Conservation (phyloP, 108 stramenopile genomes). For the Cyclotella cryptica region DNA sequence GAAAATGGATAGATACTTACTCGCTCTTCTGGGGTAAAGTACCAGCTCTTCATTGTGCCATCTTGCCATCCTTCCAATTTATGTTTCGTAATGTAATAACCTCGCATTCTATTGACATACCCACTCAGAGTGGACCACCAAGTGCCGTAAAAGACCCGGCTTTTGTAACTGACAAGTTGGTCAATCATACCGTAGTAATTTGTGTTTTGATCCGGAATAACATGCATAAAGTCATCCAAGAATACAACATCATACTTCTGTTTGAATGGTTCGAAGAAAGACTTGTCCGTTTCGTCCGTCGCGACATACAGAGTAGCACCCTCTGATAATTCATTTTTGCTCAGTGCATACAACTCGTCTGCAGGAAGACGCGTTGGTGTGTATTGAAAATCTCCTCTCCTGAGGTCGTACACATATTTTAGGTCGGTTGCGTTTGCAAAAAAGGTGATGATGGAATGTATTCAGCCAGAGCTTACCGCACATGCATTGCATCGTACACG, state of each 20-base stretch:
- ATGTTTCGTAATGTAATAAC: conserved; percentile 61
- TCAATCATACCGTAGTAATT: conserved; percentile 76
- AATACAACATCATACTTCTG: conserved; percentile 53
- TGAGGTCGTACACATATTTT: background rate
- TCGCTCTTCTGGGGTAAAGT: conserved; percentile 49
- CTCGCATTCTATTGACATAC: conserved; percentile 63
- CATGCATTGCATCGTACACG: conserved; percentile 82
- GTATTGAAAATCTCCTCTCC: conserved; percentile 77
- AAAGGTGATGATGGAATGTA: background rate
- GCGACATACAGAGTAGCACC: conserved; percentile 66
- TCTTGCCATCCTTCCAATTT: conserved; percentile 58
- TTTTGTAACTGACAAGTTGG: conserved; percentile 57
- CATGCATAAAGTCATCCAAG: conserved; percentile 61
- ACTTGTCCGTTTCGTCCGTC: conserved; percentile 59
- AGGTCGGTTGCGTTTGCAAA: background rate
- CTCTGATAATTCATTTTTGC: conserved; percentile 51
- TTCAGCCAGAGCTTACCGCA: conserved; percentile 36
- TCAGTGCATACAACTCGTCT: conserved; percentile 52
- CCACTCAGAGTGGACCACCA: conserved; percentile 64
- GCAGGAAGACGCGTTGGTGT: conserved; percentile 54
- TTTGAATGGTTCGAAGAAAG: conserved; percentile 69
- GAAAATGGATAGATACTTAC: background rate
- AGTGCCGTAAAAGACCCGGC: conserved; percentile 57
- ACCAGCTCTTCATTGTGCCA: conserved; percentile 65
- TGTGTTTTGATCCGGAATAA: conserved; percentile 72